A percentile compares a stretch with the other conserved stretches of the same genome.
Evolutionary conservation across 2,329 filamentous ascomycete species (phyloP).

Genomic region (Cordyceps cicadae): DNA sequence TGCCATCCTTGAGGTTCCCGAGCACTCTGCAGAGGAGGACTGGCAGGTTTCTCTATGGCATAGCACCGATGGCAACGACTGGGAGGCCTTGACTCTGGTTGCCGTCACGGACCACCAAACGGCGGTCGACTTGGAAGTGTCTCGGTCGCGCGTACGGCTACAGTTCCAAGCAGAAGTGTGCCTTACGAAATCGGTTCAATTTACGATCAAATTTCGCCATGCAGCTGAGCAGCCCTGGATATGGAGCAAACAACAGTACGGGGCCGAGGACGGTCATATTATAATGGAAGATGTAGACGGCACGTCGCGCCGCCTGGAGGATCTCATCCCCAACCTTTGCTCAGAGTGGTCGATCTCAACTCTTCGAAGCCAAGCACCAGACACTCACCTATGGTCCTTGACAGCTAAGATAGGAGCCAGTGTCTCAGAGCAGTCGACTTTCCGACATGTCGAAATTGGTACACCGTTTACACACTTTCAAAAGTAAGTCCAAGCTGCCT

Average conservation of each 20-base stretch:
- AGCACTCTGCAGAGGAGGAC: slow-evolving; percentile 40
- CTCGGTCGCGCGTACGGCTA: slow-evolving; percentile 24
- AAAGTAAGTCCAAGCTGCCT: slow-evolving; percentile 28
- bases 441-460: slow-evolving; percentile 51
- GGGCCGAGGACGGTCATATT: slow-evolving; percentile 56
- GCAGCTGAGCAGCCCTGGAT: slow-evolving; percentile 49
- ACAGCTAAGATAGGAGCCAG: slow-evolving; percentile 48
- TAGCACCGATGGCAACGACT: slow-evolving; percentile 44
- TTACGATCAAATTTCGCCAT: slow-evolving; percentile 64
- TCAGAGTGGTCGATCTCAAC: slow-evolving; percentile 44
- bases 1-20: slow-evolving; percentile 60
- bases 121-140: slow-evolving; percentile 41
- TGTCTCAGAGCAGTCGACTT: slow-evolving; percentile 48
- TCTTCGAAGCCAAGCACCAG: slow-evolving; percentile 56
- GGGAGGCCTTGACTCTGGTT: slow-evolving; percentile 43
- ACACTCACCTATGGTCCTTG: slow-evolving; percentile 64
- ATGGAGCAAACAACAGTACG: slow-evolving; percentile 61
- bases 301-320: slow-evolving; percentile 34
- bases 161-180: slow-evolving; percentile 48
- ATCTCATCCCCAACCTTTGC: slow-evolving; percentile 52
- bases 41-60: slow-evolving; percentile 77
- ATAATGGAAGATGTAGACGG: slow-evolving; percentile 29
- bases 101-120: slow-evolving; percentile 17
- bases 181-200: slow-evolving; percentile 44
- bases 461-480: slow-evolving; percentile 49